Evolutionary conservation across 2,329 filamentous ascomycete species (phyloP), one percentile per base, ranked within the genome.

Genomic region (Xylariales sp.): DNA sequence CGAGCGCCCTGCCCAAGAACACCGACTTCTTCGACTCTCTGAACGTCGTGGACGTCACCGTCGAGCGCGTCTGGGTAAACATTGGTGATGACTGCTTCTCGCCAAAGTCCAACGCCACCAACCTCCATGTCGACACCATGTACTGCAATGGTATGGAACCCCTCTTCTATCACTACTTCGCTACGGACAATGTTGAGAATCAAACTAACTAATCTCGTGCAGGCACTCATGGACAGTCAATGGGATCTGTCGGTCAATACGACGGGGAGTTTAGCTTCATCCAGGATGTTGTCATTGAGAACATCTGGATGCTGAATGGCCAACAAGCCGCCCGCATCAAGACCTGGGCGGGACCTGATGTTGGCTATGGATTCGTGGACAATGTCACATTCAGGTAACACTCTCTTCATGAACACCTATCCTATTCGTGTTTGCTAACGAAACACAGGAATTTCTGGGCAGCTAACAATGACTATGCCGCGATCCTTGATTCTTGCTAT

Each of bases 11-110:
- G 2, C 73, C 77, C 5, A 76, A 77, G 50, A 81, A 82, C 53
- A 79, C 75, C 0, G 77, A 82, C 44, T 78, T 78, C 29, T 79
- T 80, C 54, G 77, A 82, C 58, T 73, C 74, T 0, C 62, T 75
- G 38, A 79, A 78, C 38, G 69, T 77, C 21, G 67, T 77, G 36
- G 68, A 68, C 0, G 54, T 81, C 6, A 69, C 56, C 0, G 69
- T 78, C 14, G 67, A 68, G 40, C 66, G 72, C 18, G 60, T 66
- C 2, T 70, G 66, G 53, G 65, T 76, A 17, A 69, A 77, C 37
- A 70, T 72, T 29, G 73, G 71, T n/a, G 72, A 79, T 41, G 76
- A 80, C 53, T 80, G 76, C 53, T 78, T 80, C 59, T 76, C 72
- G 2, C 72, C 76, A 6, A 80, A 81, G 53, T 70, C 74, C 6